Percentiles rank a stretch among this genome's conserved stretches.
Conservation (phyloP, 1,284 basidiomycete species). For the Cryptococcus jaspeensis region DNA sequence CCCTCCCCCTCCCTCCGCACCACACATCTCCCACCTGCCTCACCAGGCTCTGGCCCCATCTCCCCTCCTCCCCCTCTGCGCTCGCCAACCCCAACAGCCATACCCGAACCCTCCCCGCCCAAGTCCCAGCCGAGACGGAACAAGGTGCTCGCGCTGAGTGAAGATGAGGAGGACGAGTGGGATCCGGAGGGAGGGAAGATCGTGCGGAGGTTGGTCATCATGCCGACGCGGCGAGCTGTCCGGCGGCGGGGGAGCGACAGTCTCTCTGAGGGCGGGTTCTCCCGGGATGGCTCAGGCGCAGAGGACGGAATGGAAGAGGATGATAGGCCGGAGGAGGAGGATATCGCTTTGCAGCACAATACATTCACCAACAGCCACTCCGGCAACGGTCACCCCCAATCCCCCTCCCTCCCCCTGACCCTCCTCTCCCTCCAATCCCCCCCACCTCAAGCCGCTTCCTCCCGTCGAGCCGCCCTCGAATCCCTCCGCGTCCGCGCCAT, state of each 20-base stretch:
- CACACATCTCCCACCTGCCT: not conserved
- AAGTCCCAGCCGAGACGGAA: slow-evolving; percentile 2
- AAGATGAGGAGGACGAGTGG: slow-evolving; percentile 41
- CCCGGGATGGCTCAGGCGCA: not conserved
- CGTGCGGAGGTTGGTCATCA: slow-evolving; percentile 24
- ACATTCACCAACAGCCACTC: not conserved
- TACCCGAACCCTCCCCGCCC: slow-evolving; percentile 1
- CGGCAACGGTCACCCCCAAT: slow-evolving; percentile 5
- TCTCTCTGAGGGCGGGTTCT: not conserved
- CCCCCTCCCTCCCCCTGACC: slow-evolving; percentile 10
- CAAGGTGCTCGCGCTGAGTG: slow-evolving; percentile 29
- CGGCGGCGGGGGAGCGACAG: slow-evolving; percentile 12
- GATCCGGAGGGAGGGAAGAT: slow-evolving; percentile 31
- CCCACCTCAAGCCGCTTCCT: slow-evolving; percentile 15
- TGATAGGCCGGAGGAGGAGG: slow-evolving; percentile 8
- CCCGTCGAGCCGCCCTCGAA: slow-evolving; percentile 16
- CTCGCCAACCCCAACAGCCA: not conserved
- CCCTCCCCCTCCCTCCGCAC: not conserved
- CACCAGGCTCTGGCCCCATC: not conserved
- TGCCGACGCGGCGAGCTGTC: slow-evolving; percentile 23
- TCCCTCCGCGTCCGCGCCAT: slow-evolving; percentile 41
- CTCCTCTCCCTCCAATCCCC: slow-evolving; percentile 32
- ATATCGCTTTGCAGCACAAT: not conserved
- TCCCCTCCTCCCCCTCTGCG: not conserved
- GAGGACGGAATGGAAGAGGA: slow-evolving; percentile 6